These are phyloP conservation scores for Colletotrichum kahawae DNA, from an alignment of 2,329 filamentous ascomycete genomes.

Conservation along the genomic window DNA sequence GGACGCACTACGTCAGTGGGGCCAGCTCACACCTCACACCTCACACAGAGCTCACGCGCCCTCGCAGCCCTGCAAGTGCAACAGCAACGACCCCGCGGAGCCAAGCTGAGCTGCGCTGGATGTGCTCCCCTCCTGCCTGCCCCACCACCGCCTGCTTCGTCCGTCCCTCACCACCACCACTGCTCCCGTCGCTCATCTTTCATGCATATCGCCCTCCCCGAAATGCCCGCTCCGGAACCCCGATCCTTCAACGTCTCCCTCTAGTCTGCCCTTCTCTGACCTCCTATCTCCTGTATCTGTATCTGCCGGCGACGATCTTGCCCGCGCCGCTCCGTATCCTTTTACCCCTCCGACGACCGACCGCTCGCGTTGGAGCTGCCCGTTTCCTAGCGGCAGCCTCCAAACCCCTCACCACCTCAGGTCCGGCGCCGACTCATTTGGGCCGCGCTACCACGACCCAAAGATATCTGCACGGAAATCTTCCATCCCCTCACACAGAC, in stretches of 20 bases:
- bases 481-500: neutral
- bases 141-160: slow-evolving; percentile 9
- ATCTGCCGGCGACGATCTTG: neutral
- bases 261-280: neutral
- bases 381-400: neutral
- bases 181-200: neutral
- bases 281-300: neutral
- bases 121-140: neutral
- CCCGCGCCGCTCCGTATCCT: neutral
- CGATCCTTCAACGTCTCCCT: neutral
- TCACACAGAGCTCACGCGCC: neutral
- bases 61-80: neutral
- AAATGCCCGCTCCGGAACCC: slow-evolving; percentile 9
- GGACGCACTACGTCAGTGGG: slow-evolving; percentile 16
- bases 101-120: neutral
- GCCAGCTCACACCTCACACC: neutral
- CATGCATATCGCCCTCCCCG: slow-evolving; percentile 2
- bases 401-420: slow-evolving; percentile 10
- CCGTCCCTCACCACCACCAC: slow-evolving; percentile 2
- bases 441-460: neutral
- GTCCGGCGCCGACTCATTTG: neutral
- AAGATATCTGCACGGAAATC: too few relatives aligned
- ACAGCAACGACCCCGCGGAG: slow-evolving; percentile 2
- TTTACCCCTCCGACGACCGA: neutral
- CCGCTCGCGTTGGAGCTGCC: neutral